Evolutionary conservation across 2,329 filamentous ascomycete species (phyloP), one percentile per base, ranked within the genome.

Genomic region (Septoria linicola): DNA sequence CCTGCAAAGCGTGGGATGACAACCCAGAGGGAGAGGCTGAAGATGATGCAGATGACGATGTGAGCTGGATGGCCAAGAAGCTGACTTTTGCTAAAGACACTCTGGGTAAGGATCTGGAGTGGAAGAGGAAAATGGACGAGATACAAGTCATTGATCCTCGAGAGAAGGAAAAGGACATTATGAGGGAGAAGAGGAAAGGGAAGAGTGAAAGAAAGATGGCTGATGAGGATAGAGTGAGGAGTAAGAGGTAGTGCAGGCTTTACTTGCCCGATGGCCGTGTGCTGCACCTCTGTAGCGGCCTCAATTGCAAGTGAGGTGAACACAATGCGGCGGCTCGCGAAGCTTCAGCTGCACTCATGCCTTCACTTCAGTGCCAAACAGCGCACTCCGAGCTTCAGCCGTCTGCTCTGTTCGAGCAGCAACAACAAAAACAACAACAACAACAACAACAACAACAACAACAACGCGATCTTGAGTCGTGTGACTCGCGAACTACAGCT

Each of bases 121-220:
- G 93, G 79, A 89, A 92, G 66, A 85, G 83, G 71, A 91, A 93
- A 70, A 91, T 92, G 47, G 89, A 93, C 65, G 90, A 96, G 51
- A 67, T 69, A 35, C 89, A 96, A 63, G 90, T 97, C 2, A 96
- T 97, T 69, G 93, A 99, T 73, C 66, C 66, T 8, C 52, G 63
- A 30, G 65, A 63, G 54, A 66, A 67, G 53, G 63, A 61, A n/a
- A 53, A 60, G 40, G 55, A 41, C 32, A 55, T 68, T 8, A 59
- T 55, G 48, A 59, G 61, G 37, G 60, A 65, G 43, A 53, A 40
- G 30, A 55, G 46, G 43, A 63, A 57, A 35, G 59, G 49, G 17
- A 62, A 60, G 23, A 47, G 44, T 47, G 44, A 47, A 17, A 23
- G 44, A 7, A 40, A 31, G 23, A 2, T 47, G 44, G 44, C 44